phyloP scores from a whole-genome alignment of 192 early-diverging fungal species.

The Mortierella hygrophila region DNA sequence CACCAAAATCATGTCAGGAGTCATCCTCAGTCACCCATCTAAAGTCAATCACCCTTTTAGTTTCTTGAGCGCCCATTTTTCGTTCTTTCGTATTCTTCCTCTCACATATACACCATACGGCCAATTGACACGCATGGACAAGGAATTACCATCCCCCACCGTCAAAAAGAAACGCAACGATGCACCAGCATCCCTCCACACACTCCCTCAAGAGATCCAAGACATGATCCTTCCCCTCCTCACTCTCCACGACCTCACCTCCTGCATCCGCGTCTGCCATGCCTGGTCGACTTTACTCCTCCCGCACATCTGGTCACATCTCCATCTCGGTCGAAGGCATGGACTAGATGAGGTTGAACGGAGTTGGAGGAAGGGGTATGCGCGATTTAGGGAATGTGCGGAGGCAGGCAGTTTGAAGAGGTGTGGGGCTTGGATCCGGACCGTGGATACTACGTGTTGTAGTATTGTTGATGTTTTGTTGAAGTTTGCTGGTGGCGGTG shows the following conservation, averaged over 20 bases:
- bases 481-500: neutral
- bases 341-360: neutral
- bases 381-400: neutral
- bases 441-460: neutral
- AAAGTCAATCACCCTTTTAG: too few relatives aligned
- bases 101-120: neutral
- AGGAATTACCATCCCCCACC: neutral
- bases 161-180: neutral
- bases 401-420: neutral
- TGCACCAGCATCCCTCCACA: neutral
- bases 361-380: neutral
- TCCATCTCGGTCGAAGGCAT: neutral
- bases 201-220: conserved; percentile 2
- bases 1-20: neutral
- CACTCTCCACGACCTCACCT: neutral
- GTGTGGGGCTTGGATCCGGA: neutral
- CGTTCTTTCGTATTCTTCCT: neutral
- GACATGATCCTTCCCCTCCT: neutral
- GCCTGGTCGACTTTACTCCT: neutral
- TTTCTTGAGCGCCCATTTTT: neutral
- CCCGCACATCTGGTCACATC: neutral
- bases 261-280: neutral
- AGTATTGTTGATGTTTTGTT: neutral
- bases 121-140: neutral
- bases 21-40: too few relatives aligned